These are phyloP conservation scores for Cyclocybe cylindracea DNA, from an alignment of 768 basidiomycete genomes.

Conservation along the genomic window DNA sequence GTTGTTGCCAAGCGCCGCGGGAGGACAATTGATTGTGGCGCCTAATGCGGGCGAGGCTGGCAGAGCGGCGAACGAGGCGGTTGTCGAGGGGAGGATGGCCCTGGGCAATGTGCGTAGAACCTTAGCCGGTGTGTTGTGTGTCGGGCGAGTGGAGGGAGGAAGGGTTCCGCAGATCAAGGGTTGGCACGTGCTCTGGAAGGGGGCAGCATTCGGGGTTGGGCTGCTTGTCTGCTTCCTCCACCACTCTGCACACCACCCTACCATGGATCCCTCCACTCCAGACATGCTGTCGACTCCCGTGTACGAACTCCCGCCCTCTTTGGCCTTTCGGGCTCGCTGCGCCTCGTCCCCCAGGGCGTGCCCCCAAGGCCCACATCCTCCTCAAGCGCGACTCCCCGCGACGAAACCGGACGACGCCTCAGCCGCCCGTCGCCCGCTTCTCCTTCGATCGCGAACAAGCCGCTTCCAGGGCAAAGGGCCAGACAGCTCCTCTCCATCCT, in stretches of 20 bases:
- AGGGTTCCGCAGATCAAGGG: neutral
- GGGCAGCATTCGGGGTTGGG: conserved; percentile 18
- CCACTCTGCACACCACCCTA: no score
- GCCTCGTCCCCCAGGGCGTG: conserved; percentile 68
- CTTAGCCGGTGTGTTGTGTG: no score
- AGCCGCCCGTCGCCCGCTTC: conserved; percentile 49
- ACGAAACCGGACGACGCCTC: conserved; percentile 44
- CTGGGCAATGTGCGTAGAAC: no score
- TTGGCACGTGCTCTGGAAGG: conserved; percentile 12
- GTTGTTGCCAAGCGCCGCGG: neutral
- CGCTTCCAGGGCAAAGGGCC: conserved; percentile 68
- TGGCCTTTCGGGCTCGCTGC: conserved; percentile 61
- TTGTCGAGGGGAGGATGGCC: no score
- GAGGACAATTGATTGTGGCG: neutral
- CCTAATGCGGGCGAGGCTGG: neutral
- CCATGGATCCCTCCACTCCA: conserved; percentile 9
- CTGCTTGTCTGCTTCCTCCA: conserved; percentile 18
- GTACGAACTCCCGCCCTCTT: conserved; percentile 51
- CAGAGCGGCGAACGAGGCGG: no score
- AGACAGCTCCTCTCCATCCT: conserved; percentile 63
- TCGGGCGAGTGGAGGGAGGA: neutral
- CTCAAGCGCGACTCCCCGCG: conserved; percentile 59
- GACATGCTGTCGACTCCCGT: conserved; percentile 37
- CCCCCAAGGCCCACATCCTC: conserved; percentile 69
- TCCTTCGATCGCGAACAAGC: conserved; percentile 69